A percentile compares a stretch with the other conserved stretches of the same genome.
Evolutionary conservation across 257 asterid species (phyloP).

Genomic region (Datura wrightii): DNA sequence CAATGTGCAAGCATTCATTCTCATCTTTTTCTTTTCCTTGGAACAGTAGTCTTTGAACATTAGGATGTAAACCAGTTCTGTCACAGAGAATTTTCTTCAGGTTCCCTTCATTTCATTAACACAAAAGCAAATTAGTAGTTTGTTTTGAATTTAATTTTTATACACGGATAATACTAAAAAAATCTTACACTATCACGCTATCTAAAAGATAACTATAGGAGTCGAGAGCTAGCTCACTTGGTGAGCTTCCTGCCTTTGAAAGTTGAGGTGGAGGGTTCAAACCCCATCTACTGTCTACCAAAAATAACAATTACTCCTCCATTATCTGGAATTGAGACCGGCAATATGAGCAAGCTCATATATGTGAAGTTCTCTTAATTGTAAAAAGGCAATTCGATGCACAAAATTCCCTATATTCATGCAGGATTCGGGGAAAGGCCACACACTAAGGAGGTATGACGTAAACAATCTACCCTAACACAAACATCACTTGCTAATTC

Average conservation of each 20-base stretch:
- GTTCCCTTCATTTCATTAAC: conserved; percentile 34
- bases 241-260: neutral
- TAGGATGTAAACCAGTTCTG: conserved; percentile 39
- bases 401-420: neutral
- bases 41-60: conserved; percentile 40
- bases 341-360: neutral
- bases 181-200: too few relatives aligned
- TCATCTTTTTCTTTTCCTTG: conserved; percentile 46
- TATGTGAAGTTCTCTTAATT: neutral
- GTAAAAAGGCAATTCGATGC: neutral
- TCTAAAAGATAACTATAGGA: too few relatives aligned
- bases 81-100: conserved; percentile 37
- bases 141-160: neutral
- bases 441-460: neutral
- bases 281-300: too few relatives aligned
- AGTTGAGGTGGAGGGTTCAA: too few relatives aligned
- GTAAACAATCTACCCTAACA: too few relatives aligned
- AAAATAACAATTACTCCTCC: too few relatives aligned
- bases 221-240: too few relatives aligned
- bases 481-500: too few relatives aligned
- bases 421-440: neutral
- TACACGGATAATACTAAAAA: neutral
- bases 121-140: neutral
- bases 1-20: conserved; percentile 39
- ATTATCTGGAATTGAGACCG: too few relatives aligned